Evolutionary conservation across 2,329 filamentous ascomycete genomes (phyloP).

Genomic region (Hortaea werneckii): DNA sequence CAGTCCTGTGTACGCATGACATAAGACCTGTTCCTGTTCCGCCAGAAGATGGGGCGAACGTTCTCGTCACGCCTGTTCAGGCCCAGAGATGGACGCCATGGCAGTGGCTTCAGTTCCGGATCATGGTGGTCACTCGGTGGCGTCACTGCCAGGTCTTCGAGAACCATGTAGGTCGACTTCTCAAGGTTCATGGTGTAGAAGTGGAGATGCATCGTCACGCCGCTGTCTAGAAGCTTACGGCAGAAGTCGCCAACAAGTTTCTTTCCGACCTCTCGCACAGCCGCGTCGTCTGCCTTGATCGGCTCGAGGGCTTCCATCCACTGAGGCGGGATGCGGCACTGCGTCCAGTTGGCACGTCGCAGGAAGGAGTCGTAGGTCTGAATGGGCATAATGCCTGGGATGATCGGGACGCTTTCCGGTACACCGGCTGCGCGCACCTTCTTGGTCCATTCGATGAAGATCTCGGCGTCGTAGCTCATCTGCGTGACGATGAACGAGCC

Average conservation of each 20-base stretch:
- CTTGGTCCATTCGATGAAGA: slow-evolving; percentile 82
- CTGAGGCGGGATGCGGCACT: slow-evolving; percentile 67
- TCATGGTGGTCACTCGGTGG: slow-evolving; percentile 58
- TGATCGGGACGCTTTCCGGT: slow-evolving; percentile 56
- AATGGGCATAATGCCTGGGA: slow-evolving; percentile 87
- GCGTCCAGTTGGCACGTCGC: slow-evolving; percentile 81
- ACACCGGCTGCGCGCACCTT: slow-evolving; percentile 82
- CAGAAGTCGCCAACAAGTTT: slow-evolving; percentile 83
- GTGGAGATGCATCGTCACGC: slow-evolving; percentile 72
- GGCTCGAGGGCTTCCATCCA: slow-evolving; percentile 81
- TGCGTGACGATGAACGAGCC: slow-evolving; percentile 93
- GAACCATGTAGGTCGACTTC: slow-evolving; percentile 83
- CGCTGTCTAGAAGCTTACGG: slow-evolving; percentile 68
- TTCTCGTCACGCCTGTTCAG: slow-evolving; percentile 85
- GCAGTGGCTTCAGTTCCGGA: slow-evolving; percentile 57
- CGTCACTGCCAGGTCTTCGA: slow-evolving; percentile 77
- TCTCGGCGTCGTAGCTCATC: slow-evolving; percentile 98
- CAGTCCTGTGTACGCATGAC: slow-evolving; percentile 92
- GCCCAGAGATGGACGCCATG: slow-evolving; percentile 90
- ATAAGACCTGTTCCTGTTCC: slow-evolving; percentile 92
- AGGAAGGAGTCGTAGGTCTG: slow-evolving; percentile 91
- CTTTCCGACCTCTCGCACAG: slow-evolving; percentile 82
- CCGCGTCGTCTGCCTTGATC: slow-evolving; percentile 91
- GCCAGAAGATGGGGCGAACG: slow-evolving; percentile 97
- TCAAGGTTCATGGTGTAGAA: slow-evolving; percentile 99